Conservation (phyloP, 2,329 filamentous ascomycete genomes). For the Sphaerostilbella broomeana region DNA sequence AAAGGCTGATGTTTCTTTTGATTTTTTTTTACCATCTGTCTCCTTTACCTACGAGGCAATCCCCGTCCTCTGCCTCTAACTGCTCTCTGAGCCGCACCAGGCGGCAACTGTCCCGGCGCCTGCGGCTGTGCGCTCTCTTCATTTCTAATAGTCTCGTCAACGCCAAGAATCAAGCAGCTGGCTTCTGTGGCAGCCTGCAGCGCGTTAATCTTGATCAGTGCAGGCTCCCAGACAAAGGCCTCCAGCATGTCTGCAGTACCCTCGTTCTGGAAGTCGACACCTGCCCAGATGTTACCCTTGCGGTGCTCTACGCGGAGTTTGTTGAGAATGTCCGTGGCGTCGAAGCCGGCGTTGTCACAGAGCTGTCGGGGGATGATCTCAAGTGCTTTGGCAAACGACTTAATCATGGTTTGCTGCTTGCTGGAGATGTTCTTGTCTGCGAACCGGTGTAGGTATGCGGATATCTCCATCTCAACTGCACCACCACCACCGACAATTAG, state of each 20-base stretch:
- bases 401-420: conserved; percentile 97
- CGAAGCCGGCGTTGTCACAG: conserved; percentile 97
- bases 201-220: conserved; percentile 93
- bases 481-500: conserved; percentile 93
- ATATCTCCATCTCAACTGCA: conserved; percentile 94
- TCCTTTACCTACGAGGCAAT: conserved; percentile 71
- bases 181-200: conserved; percentile 95
- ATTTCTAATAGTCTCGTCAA: conserved; percentile 98
- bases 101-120: conserved; percentile 69
- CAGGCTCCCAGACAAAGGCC: conserved; percentile 95
- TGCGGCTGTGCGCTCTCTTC: conserved; percentile 85
- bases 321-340: conserved; percentile 97
- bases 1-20: neutral
- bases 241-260: conserved; percentile 92
- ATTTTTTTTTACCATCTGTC: conserved; percentile 4
- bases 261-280: conserved; percentile 90
- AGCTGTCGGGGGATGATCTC: conserved; percentile 95
- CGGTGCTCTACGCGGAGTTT: conserved; percentile 92
- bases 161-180: conserved; percentile 86
- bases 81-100: conserved; percentile 81
- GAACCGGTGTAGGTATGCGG: conserved; percentile 83
- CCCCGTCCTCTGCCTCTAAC: conserved; percentile 76
- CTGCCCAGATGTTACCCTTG: conserved; percentile 87
- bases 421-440: conserved; percentile 87
- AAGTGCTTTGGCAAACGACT: conserved; percentile 93